A percentile compares a stretch with the other conserved stretches of the same genome.
phyloP scores from a whole-genome alignment of 225 moss, liverwort and hornwort genomes.

The Sphagnum contortum region DNA sequence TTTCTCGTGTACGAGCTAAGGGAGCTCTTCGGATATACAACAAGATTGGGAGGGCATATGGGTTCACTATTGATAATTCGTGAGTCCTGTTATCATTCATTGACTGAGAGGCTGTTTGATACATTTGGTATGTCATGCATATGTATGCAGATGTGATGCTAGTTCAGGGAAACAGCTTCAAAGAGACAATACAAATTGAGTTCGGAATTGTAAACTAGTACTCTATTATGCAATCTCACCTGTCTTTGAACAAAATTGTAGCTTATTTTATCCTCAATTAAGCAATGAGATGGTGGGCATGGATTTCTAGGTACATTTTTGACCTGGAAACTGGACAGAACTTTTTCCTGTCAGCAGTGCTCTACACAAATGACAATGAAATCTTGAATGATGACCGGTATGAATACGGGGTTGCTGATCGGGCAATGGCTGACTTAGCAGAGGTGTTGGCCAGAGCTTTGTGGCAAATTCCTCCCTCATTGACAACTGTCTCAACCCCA shows the following conservation, averaged over 20 bases:
- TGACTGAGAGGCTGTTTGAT: background rate
- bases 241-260: no score
- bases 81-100: slow-evolving; percentile 11
- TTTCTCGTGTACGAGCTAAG: slow-evolving; percentile 66
- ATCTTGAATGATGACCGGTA: slow-evolving; percentile 73
- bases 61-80: slow-evolving; percentile 80
- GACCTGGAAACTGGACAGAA: slow-evolving; percentile 69
- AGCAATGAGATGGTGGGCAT: no score
- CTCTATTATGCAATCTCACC: no score
- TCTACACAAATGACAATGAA: slow-evolving; percentile 74
- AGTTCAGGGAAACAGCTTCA: no score
- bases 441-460: slow-evolving; percentile 59
- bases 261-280: no score
- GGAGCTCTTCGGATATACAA: slow-evolving; percentile 78
- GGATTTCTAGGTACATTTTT: slow-evolving; percentile 44
- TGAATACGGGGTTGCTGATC: slow-evolving; percentile 68
- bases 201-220: no score
- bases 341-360: slow-evolving; percentile 64
- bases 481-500: slow-evolving; percentile 17
- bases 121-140: background rate
- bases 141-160: no score
- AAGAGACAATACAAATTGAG: no score
- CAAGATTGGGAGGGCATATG: slow-evolving; percentile 84
- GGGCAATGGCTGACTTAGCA: slow-evolving; percentile 60
- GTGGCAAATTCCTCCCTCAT: slow-evolving; percentile 41